Conservation (phyloP, 2,329 filamentous ascomycete species). For the Colletotrichum acutatum region DNA sequence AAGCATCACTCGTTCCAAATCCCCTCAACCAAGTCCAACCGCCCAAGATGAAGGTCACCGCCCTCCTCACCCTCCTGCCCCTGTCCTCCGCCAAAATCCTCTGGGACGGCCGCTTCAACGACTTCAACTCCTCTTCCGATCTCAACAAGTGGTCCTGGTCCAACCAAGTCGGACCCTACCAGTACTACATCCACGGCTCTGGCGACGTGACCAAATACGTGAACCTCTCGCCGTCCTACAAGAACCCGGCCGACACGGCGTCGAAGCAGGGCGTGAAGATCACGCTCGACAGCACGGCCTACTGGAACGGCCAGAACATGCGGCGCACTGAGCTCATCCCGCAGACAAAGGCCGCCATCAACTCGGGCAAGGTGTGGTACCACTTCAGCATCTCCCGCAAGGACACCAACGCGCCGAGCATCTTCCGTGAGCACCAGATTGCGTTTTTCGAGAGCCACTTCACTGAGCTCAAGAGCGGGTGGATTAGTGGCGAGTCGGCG, state of each 20-base stretch:
- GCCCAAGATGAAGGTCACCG: constrained; percentile 18
- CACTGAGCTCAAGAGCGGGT: constrained; percentile 78
- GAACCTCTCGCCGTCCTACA: constrained; percentile 68
- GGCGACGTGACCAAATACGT: constrained; percentile 68
- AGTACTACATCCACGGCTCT: constrained; percentile 80
- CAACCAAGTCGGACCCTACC: constrained; percentile 76
- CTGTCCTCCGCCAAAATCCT: constrained; percentile 47
- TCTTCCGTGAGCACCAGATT: constrained; percentile 74
- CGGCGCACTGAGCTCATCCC: constrained; percentile 80
- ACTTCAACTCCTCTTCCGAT: constrained; percentile 63
- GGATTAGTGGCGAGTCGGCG: constrained; percentile 59
- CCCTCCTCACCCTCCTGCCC: constrained; percentile 17
- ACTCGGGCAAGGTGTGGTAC: constrained; percentile 74
- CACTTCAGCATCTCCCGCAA: constrained; percentile 75
- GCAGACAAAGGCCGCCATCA: constrained; percentile 73
- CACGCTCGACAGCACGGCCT: constrained; percentile 71
- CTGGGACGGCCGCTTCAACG: constrained; percentile 76
- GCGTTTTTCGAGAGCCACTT: constrained; percentile 76
- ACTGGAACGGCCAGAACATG: constrained; percentile 80
- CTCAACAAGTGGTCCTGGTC: constrained; percentile 73
- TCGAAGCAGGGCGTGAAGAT: constrained; percentile 75
- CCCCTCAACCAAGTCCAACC: background rate
- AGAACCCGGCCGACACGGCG: constrained; percentile 72
- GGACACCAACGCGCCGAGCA: constrained; percentile 68
- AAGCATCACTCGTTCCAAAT: background rate